A percentile compares a stretch with the other conserved stretches of the same genome.
phyloP scores from a whole-genome alignment of 352 stramenopile species.

The Globisporangium radiosum region DNA sequence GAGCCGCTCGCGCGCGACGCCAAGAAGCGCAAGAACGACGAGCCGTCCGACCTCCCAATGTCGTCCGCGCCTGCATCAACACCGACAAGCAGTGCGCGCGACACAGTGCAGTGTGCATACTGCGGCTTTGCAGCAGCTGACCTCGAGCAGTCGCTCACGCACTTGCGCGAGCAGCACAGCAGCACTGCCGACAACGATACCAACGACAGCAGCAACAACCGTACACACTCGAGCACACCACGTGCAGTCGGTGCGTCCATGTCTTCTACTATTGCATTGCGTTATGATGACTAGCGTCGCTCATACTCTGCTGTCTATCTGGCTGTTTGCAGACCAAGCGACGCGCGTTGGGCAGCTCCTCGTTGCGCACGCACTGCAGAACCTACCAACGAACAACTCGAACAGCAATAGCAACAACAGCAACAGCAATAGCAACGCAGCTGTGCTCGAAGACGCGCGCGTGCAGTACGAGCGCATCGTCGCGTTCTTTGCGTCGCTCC shows the following conservation, averaged over 20 bases:
- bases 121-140: slow-evolving; percentile 38
- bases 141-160: slow-evolving; percentile 43
- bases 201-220: slow-evolving; percentile 11
- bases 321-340: slow-evolving; percentile 27
- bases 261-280: not conserved
- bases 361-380: slow-evolving; percentile 35
- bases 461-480: slow-evolving; percentile 33
- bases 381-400: slow-evolving; percentile 7
- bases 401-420: not conserved
- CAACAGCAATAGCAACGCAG: slow-evolving; percentile 18
- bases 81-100: slow-evolving; percentile 2
- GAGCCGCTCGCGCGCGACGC: slow-evolving; percentile 2
- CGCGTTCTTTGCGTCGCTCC: slow-evolving; percentile 29
- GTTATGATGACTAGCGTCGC: not conserved
- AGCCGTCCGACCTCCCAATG: slow-evolving; percentile 12
- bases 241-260: slow-evolving; percentile 1
- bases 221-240: slow-evolving; percentile 1
- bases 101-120: slow-evolving; percentile 24
- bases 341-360: slow-evolving; percentile 55
- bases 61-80: slow-evolving; percentile 5
- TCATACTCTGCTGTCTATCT: not conserved
- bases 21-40: slow-evolving; percentile 59
- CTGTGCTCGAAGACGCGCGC: slow-evolving; percentile 44
- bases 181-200: slow-evolving; percentile 5
- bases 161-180: slow-evolving; percentile 36